A percentile compares a stretch with the other conserved stretches of the same genome.
Evolutionary conservation across 805 yeast species (phyloP).

Genomic region (Wickerhamiella dianesei): DNA sequence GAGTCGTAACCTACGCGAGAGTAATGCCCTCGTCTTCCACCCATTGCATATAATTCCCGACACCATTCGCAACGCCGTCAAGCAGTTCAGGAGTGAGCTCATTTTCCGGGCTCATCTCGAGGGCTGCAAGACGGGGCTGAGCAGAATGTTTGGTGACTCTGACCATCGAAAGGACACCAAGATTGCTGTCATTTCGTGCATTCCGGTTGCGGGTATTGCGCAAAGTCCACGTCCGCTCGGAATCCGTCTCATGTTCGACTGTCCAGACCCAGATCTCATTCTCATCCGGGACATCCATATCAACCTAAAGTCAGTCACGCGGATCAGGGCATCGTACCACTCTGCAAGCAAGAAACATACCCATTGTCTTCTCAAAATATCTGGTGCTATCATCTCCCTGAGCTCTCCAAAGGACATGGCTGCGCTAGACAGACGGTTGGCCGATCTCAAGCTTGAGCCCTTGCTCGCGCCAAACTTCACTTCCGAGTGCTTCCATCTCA

Average conservation of each 20-base stretch:
- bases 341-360: background rate
- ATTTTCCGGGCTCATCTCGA: background rate
- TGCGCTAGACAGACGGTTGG: background rate
- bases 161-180: conserved; percentile 4
- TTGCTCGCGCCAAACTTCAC: background rate
- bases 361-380: background rate
- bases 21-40: conserved; percentile 7
- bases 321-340: background rate
- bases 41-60: conserved; percentile 5
- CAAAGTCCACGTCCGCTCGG: conserved; percentile 10
- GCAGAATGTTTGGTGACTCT: conserved; percentile 7
- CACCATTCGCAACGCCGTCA: background rate
- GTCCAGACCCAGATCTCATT: background rate
- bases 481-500: background rate
- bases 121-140: conserved; percentile 3
- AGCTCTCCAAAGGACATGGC: background rate
- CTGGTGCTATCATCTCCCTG: background rate
- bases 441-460: background rate
- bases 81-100: too few relatives aligned
- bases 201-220: conserved; percentile 9
- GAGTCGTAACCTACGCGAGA: conserved; percentile 3
- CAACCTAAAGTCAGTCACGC: background rate
- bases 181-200: conserved; percentile 1
- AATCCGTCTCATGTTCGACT: background rate
- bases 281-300: background rate